Evolutionary conservation across 2,329 filamentous ascomycete genomes (phyloP), one percentile per base, ranked within the genome.

Genomic region (Claviceps lovelessii): DNA sequence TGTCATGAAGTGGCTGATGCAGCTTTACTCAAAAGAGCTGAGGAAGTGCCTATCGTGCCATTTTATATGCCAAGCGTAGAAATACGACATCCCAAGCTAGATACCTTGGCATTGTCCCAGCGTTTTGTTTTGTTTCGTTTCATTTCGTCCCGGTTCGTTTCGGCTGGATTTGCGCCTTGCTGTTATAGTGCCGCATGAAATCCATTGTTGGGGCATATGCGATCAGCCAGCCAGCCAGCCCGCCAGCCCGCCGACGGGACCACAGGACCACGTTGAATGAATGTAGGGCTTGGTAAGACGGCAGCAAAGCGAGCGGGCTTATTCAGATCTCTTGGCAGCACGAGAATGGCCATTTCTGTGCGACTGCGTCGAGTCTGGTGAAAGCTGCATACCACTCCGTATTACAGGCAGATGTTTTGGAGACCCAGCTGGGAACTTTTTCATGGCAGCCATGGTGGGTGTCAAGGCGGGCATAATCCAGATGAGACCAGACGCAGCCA

Each of bases 401-500:
- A 45, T 45, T 23, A 28, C 19, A 23, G n/a, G 42, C 19, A 45
- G 42, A 23, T 13, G n/a, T 28, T 47, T 47, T 29, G 11, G 45
- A 29, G 45, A 17, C 45, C 31, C 23, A 33, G 29, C 13, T 33
- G 46, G 46, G 28, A 23, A 45, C 29, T 33, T 33, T 48, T 31
- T 48, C 46, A 28, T 48, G 46, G n/a, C 29, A 33, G 2, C 29
- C 28, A 48, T n/a, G 13, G 23, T 31, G 10, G 28, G 13, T 17
- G 46, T 48, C 46, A 39, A 46, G 41, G 37, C 46, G 39, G 41
- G 41, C 29, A 51, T 47, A 10, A 46, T 48, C 48, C 23, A 51
- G 28, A 51, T 49, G 47, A 15, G 41, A 42, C 29, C 47, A 41
- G 33, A 51, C 13, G 41, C 49, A 51, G 53, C 53, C 53, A 55